These are phyloP conservation scores for Hanseniaspora lachancei DNA, from an alignment of 805 yeast genomes.

Conservation along the genomic window DNA sequence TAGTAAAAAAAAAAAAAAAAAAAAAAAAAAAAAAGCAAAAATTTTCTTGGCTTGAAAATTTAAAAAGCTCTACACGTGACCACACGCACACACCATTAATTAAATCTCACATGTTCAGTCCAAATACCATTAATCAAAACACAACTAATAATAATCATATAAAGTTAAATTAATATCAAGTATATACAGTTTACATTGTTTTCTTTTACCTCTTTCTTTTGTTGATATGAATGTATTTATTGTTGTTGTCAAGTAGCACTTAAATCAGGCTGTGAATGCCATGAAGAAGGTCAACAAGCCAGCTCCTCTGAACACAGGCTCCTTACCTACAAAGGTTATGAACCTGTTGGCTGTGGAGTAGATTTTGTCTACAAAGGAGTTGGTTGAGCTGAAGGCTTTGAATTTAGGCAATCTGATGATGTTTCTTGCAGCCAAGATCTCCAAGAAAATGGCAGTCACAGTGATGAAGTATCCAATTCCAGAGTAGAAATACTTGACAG, in stretches of 20 bases:
- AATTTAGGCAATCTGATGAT: neutral
- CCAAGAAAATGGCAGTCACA: neutral
- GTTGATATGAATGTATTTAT: too few species aligned
- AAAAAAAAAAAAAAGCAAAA: too few species aligned
- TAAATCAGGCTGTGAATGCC: neutral
- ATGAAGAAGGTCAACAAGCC: conserved; percentile 1
- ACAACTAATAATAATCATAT: too few species aligned
- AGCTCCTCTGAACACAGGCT: conserved; percentile 3
- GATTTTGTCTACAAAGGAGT: neutral
- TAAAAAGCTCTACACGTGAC: too few species aligned
- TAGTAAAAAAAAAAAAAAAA: too few species aligned
- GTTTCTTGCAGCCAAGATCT: neutral
- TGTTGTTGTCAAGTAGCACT: neutral
- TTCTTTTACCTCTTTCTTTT: neutral
- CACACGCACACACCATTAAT: too few species aligned
- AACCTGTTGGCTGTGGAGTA: neutral
- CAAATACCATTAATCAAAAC: too few species aligned
- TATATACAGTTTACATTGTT: too few species aligned
- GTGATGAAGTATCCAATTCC: conserved; percentile 1
- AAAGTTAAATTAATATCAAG: too few species aligned
- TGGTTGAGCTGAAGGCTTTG: neutral
- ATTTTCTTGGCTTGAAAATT: too few species aligned
- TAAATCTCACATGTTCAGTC: too few species aligned
- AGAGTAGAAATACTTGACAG: neutral
- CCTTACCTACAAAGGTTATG: neutral